A percentile compares a stretch with the other conserved stretches of the same genome.
Conservation (phyloP, 1,284 basidiomycete genomes). For the Apiotrichum laibachii region DNA sequence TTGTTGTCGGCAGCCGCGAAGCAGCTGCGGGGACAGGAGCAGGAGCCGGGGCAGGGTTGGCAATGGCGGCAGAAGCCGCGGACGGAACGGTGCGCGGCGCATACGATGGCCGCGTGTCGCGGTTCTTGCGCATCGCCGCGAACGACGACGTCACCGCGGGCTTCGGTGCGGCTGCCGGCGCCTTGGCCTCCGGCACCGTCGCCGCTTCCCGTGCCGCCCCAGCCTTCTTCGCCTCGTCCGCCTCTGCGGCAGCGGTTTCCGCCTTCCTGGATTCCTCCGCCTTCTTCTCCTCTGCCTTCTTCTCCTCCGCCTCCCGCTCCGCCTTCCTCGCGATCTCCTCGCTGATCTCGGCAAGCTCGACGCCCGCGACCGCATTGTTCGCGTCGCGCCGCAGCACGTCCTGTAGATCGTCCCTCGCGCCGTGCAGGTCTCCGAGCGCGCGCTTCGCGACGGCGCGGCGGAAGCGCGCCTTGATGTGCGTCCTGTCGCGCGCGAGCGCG, state of each 20-base stretch:
- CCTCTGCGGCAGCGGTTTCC: background rate
- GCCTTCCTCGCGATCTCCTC: slow-evolving; percentile 8
- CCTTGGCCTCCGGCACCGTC: background rate
- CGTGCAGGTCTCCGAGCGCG: slow-evolving; percentile 27
- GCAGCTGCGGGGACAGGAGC: slow-evolving; percentile 1
- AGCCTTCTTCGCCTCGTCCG: background rate
- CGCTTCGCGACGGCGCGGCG: slow-evolving; percentile 42
- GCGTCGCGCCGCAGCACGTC: slow-evolving; percentile 21
- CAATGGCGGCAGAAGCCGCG: background rate
- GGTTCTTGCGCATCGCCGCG: slow-evolving; percentile 26
- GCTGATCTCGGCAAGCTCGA: slow-evolving; percentile 36
- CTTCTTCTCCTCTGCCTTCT: background rate
- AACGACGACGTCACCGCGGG: slow-evolving; percentile 12
- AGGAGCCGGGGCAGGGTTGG: background rate
- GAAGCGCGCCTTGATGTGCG: slow-evolving; percentile 47
- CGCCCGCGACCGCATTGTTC: slow-evolving; percentile 31
- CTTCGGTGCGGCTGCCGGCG: background rate
- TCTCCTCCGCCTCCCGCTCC: slow-evolving; percentile 2
- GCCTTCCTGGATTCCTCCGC: background rate
- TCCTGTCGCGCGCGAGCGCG: slow-evolving; percentile 28
- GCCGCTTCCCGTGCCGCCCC: background rate
- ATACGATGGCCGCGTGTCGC: slow-evolving; percentile 18
- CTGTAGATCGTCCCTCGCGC: slow-evolving; percentile 22
- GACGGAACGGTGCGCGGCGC: background rate
- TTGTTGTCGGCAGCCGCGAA: background rate